Percentiles rank a stretch among this genome's conserved stretches.
phyloP scores from a whole-genome alignment of 2,329 filamentous ascomycete species.

The Davidsoniella eucalypti region DNA sequence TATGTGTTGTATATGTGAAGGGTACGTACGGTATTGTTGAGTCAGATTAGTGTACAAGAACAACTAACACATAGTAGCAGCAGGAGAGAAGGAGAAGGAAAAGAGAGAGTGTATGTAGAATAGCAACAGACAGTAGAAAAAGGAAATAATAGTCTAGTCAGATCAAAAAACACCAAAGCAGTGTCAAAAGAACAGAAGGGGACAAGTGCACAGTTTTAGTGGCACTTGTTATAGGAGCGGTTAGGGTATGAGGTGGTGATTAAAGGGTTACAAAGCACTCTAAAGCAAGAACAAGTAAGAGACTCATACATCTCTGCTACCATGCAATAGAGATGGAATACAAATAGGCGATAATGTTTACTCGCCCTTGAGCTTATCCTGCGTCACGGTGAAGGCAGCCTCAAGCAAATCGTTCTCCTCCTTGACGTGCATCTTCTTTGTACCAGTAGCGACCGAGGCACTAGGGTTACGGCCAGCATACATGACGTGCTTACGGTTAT shows the following conservation, averaged over 20 bases:
- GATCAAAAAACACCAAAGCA: background rate
- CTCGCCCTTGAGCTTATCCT: constrained; percentile 55
- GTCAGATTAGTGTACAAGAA: background rate
- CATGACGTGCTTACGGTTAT: constrained; percentile 90
- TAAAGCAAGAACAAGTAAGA: background rate
- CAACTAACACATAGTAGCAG: background rate
- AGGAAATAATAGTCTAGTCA: constrained; percentile 7
- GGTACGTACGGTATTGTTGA: background rate
- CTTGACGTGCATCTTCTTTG: constrained; percentile 76
- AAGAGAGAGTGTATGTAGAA: background rate
- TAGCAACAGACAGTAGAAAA: constrained; percentile 8
- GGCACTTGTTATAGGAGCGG: background rate
- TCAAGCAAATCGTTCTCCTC: constrained; percentile 77
- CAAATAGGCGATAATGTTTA: constrained; percentile 19
- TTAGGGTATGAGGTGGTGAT: background rate
- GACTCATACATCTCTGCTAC: too few relatives aligned
- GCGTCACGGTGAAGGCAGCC: constrained; percentile 45
- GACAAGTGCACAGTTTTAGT: background rate
- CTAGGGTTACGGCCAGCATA: constrained; percentile 91
- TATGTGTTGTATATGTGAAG: background rate
- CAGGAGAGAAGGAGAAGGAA: background rate
- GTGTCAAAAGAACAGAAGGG: background rate
- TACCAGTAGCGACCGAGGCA: constrained; percentile 81
- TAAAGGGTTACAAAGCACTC: background rate
- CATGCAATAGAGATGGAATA: too few relatives aligned